Evolutionary conservation across 2,329 filamentous ascomycete species (phyloP).

Genomic region (Coleophoma crateriformis): DNA sequence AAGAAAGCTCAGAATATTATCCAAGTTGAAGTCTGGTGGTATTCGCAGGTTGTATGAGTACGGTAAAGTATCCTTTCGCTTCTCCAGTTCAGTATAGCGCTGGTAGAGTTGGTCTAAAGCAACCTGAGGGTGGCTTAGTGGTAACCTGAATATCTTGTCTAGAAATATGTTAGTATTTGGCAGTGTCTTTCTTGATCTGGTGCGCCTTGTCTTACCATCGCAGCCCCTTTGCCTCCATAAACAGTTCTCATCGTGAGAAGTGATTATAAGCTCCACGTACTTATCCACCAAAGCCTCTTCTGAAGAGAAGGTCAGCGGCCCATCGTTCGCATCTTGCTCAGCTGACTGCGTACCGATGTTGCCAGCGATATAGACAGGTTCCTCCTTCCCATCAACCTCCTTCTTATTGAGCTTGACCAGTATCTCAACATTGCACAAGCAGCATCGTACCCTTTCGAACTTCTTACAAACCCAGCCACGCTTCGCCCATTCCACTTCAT

Average conservation of each 20-base stretch:
- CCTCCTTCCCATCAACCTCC: slow-evolving; percentile 50
- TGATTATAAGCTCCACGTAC: slow-evolving; percentile 67
- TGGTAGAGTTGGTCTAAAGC: slow-evolving; percentile 53
- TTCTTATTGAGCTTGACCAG: slow-evolving; percentile 70
- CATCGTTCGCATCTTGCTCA: slow-evolving; percentile 5
- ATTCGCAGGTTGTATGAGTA: slow-evolving; percentile 54
- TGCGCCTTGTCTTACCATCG: slow-evolving; percentile 54
- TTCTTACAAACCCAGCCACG: slow-evolving; percentile 84
- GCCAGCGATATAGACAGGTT: slow-evolving; percentile 47
- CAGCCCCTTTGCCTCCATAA: slow-evolving; percentile 86
- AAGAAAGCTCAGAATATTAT: slow-evolving; percentile 43
- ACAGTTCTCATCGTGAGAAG: slow-evolving; percentile 75
- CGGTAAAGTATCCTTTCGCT: slow-evolving; percentile 49
- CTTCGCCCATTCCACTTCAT: slow-evolving; percentile 92
- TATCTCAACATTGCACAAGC: slow-evolving; percentile 77
- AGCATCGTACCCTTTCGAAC: slow-evolving; percentile 78
- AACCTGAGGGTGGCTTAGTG: slow-evolving; percentile 54
- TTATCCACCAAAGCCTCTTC: slow-evolving; percentile 68
- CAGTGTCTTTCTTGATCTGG: slow-evolving; percentile 16
- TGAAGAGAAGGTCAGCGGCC: slow-evolving; percentile 17
- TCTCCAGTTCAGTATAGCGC: slow-evolving; percentile 60
- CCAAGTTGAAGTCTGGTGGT: slow-evolving; percentile 45
- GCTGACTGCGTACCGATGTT: slow-evolving; percentile 46
- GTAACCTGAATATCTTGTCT: slow-evolving; percentile 56
- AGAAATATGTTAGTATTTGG: slow-evolving; percentile 4